Evolutionary conservation across 2,329 filamentous ascomycete genomes (phyloP).

Genomic region (Exophiala phaeomuriformis): DNA sequence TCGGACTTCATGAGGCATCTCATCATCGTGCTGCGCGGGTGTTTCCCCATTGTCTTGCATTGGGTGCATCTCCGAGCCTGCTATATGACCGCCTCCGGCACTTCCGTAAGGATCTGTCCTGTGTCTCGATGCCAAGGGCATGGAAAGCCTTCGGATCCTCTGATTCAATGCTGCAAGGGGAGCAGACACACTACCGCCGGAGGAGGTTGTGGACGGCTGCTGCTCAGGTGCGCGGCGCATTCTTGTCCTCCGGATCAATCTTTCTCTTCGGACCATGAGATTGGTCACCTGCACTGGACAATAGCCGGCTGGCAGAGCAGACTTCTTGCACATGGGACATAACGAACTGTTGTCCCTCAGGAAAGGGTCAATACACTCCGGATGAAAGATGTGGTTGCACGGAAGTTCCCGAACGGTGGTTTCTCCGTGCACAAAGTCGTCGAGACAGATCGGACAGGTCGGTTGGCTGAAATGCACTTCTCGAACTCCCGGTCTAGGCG

Average conservation of each 20-base stretch:
- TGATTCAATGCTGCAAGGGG: constrained; percentile 8
- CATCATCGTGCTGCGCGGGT: constrained; percentile 4
- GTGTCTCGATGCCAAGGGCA: background rate
- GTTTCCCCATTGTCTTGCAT: constrained; percentile 1
- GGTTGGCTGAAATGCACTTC: constrained; percentile 58
- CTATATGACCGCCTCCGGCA: constrained; percentile 1
- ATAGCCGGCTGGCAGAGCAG: constrained; percentile 63
- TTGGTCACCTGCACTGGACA: constrained; percentile 67
- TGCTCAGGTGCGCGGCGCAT: constrained; percentile 5
- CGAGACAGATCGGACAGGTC: constrained; percentile 82
- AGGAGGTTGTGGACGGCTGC: background rate
- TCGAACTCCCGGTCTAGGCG: constrained; percentile 3
- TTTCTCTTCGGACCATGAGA: constrained; percentile 75
- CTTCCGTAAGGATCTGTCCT: constrained; percentile 4
- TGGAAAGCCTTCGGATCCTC: constrained; percentile 8
- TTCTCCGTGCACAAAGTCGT: constrained; percentile 62
- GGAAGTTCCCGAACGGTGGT: constrained; percentile 76
- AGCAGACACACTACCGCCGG: background rate
- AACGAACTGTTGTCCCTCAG: constrained; percentile 70
- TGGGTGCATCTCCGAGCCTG: constrained; percentile 5
- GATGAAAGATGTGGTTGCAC: constrained; percentile 89
- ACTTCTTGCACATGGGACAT: constrained; percentile 85
- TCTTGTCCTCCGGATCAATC: constrained; percentile 48
- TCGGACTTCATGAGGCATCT: constrained; percentile 22
- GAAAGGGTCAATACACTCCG: constrained; percentile 83